A percentile compares a stretch with the other conserved stretches of the same genome.
These are phyloP conservation scores for Pinus taeda DNA, from an alignment of 75 land plant species.

Conservation along the genomic window DNA sequence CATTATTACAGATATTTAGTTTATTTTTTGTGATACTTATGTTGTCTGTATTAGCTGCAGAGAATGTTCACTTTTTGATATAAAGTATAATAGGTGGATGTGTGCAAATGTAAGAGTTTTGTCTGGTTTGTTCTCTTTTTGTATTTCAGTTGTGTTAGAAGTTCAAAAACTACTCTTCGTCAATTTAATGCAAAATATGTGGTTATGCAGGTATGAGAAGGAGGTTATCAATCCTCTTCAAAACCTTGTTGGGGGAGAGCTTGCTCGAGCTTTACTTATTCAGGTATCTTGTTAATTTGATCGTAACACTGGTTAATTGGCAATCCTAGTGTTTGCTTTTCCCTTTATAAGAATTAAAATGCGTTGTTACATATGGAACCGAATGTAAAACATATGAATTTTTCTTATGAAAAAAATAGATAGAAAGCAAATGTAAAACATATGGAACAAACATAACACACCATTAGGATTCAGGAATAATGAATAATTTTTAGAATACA, in stretches of 20 bases:
- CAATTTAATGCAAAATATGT: background rate
- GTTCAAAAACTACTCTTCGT: background rate
- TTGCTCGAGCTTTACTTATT: conserved; percentile 89
- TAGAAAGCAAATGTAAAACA: background rate
- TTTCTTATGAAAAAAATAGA: background rate
- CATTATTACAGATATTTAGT: background rate
- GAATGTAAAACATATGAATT: background rate
- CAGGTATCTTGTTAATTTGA: conserved; percentile 42
- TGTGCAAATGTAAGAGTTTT: background rate
- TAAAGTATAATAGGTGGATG: background rate
- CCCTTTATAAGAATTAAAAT: background rate
- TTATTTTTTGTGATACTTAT: background rate
- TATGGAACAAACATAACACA: background rate
- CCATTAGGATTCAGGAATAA: background rate
- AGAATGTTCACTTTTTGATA: background rate
- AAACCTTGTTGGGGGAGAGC: conserved; percentile 82
- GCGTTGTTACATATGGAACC: too few species aligned
- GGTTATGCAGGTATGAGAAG: conserved; percentile 77
- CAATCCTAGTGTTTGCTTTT: background rate
- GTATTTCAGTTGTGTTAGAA: background rate
- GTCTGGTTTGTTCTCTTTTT: background rate
- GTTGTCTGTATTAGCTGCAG: background rate
- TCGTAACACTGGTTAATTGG: background rate
- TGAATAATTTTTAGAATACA: background rate
- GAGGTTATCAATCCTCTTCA: conserved; percentile 88